A percentile compares a stretch with the other conserved stretches of the same genome.
Evolutionary conservation across 306 rosid species (phyloP).

Genomic region (Rosa lucieae): DNA sequence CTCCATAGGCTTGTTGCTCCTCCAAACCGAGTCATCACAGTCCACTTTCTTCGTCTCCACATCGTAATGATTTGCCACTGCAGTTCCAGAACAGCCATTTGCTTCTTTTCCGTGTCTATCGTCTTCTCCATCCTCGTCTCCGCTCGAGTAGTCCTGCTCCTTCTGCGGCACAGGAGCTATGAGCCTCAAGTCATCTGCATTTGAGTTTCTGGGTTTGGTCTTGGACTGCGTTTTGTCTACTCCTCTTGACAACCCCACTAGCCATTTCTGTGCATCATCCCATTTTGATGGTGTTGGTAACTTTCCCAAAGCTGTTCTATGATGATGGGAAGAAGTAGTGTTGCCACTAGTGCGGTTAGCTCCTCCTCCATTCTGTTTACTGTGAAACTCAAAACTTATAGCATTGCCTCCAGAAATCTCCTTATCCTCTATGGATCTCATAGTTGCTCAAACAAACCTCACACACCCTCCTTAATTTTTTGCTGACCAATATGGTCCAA

Average conservation of each 20-base stretch:
- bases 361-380: slow-evolving; percentile 48
- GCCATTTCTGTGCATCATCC: slow-evolving; percentile 99
- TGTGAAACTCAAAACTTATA: slow-evolving; percentile 71
- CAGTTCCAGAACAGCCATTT: slow-evolving; percentile 26
- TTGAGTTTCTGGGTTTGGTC: slow-evolving; percentile 79
- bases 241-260: slow-evolving; percentile 82
- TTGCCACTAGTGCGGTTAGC: slow-evolving; percentile 28
- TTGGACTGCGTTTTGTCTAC: slow-evolving; percentile 72
- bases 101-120: slow-evolving; percentile 16
- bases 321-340: slow-evolving; percentile 31
- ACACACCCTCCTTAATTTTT: background rate
- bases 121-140: slow-evolving; percentile 43
- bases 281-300: slow-evolving; percentile 87
- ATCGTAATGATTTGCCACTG: slow-evolving; percentile 30
- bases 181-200: slow-evolving; percentile 91
- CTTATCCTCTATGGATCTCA: slow-evolving; percentile 87
- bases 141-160: slow-evolving; percentile 65
- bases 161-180: slow-evolving; percentile 88
- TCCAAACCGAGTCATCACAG: slow-evolving; percentile 71
- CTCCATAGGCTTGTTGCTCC: slow-evolving; percentile 47
- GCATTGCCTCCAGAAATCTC: slow-evolving; percentile 44
- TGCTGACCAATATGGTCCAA: slow-evolving; percentile 15
- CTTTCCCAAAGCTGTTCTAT: slow-evolving; percentile 67
- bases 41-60: slow-evolving; percentile 76
- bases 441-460: slow-evolving; percentile 22